Percentiles rank a stretch among this genome's conserved stretches.
Evolutionary conservation across 2,329 filamentous ascomycete species (phyloP).

Genomic region (Clarireedia homoeocarpa): DNA sequence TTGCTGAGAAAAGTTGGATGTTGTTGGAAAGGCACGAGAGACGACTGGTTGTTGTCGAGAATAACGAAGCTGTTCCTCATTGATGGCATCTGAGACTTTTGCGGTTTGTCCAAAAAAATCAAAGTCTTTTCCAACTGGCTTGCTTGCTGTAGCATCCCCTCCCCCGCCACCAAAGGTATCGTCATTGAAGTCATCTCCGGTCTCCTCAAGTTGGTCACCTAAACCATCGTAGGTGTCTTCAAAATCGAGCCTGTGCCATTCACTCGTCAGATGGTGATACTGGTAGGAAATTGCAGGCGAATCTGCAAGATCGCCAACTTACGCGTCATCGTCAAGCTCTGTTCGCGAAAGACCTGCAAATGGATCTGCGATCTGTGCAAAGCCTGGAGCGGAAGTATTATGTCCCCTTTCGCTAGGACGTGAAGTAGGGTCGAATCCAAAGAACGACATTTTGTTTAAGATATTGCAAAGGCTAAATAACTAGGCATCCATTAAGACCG

Average conservation of each 20-base stretch:
- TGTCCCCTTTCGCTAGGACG: slow-evolving; percentile 53
- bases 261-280: neutral
- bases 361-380: slow-evolving; percentile 75
- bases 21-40: slow-evolving; percentile 36
- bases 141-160: slow-evolving; percentile 34
- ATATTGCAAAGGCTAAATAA: neutral
- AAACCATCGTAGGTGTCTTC: slow-evolving; percentile 97
- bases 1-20: slow-evolving; percentile 32
- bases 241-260: slow-evolving; percentile 60
- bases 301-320: slow-evolving; percentile 12
- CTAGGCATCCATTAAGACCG: neutral
- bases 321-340: slow-evolving; percentile 47
- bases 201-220: slow-evolving; percentile 83
- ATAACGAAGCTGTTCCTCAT: slow-evolving; percentile 84
- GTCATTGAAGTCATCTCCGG: slow-evolving; percentile 91
- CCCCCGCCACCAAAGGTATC: slow-evolving; percentile 72
- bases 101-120: slow-evolving; percentile 95
- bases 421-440: slow-evolving; percentile 71
- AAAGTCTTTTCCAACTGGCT: slow-evolving; percentile 78
- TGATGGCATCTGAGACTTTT: slow-evolving; percentile 75
- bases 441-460: slow-evolving; percentile 69
- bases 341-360: slow-evolving; percentile 73
- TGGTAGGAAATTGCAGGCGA: neutral
- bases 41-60: slow-evolving; percentile 61
- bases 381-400: slow-evolving; percentile 64